phyloP scores from a whole-genome alignment of 441 rosid genomes.

The Erysimum cheiri region DNA sequence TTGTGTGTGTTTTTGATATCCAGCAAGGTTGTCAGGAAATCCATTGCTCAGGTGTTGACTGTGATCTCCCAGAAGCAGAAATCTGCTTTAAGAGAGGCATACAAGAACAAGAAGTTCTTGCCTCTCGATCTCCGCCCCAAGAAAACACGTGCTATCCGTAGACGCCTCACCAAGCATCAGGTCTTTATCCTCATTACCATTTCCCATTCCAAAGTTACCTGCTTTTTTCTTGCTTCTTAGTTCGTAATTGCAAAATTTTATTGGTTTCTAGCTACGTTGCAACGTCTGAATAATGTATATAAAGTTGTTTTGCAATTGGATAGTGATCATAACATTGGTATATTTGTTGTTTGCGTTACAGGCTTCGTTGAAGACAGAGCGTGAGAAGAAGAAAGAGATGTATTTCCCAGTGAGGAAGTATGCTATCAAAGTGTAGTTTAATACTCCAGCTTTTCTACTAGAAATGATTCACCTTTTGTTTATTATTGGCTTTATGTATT shows the following conservation, averaged over 20 bases:
- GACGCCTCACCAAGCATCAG: constrained; percentile 90
- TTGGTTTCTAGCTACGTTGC: not conserved
- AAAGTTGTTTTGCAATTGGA: not conserved
- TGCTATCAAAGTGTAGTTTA: constrained; percentile 42
- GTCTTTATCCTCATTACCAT: constrained; percentile 33
- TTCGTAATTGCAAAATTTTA: not conserved
- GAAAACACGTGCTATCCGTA: constrained; percentile 90
- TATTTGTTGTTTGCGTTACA: constrained; percentile 22
- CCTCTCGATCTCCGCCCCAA: constrained; percentile 97
- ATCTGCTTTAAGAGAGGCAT: constrained; percentile 73
- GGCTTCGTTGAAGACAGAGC: constrained; percentile 58
- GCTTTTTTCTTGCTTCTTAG: not conserved
- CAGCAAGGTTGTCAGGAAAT: constrained; percentile 88
- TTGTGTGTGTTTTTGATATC: not conserved
- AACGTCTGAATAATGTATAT: not conserved
- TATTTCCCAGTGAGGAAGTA: constrained; percentile 68
- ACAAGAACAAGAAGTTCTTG: constrained; percentile 76
- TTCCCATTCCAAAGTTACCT: not conserved
- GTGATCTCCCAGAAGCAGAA: constrained; percentile 91
- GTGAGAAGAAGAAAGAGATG: constrained; percentile 70
- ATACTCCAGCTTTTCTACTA: not conserved
- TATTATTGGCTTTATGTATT: constrained; percentile 11
- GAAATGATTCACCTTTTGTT: constrained; percentile 19
- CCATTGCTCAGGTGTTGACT: constrained; percentile 91
- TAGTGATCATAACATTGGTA: not conserved